Conservation (phyloP, 371 early-diverging fungal genomes). For the Rhizomucor pusillus region DNA sequence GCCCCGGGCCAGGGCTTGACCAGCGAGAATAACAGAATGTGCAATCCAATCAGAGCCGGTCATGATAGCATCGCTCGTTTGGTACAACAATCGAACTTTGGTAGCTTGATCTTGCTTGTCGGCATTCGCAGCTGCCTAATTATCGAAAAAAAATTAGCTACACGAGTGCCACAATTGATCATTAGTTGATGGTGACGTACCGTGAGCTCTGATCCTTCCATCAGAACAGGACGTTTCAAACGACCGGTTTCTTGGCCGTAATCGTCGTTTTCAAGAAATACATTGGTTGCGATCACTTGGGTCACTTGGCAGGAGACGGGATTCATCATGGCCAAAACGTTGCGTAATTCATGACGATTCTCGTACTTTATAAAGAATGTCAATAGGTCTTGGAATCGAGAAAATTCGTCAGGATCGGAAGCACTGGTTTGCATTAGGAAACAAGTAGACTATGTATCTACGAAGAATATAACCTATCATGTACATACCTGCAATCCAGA, state of each 20-base stretch:
- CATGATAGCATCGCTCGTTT: constrained; percentile 30
- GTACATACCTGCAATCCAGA: constrained; percentile 28
- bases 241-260: constrained; percentile 3
- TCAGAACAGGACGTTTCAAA: constrained; percentile 11
- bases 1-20: constrained; percentile 26
- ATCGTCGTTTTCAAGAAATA: constrained; percentile 14
- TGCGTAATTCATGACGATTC: constrained; percentile 36
- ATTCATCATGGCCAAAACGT: constrained; percentile 34
- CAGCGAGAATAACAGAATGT: constrained; percentile 25
- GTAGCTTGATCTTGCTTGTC: background rate
- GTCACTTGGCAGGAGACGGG: constrained; percentile 34
- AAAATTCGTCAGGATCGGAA: constrained; percentile 21
- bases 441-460: background rate
- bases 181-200: too few relatives aligned
- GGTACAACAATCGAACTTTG: constrained; percentile 28
- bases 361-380: constrained; percentile 38
- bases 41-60: constrained; percentile 41
- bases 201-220: constrained; percentile 5
- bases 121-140: background rate
- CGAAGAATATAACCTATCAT: background rate
- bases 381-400: constrained; percentile 27
- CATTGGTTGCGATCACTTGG: constrained; percentile 34
- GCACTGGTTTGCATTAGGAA: constrained; percentile 1
- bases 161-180: too few relatives aligned
- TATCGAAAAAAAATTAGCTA: too few relatives aligned